Evolutionary conservation across 352 stramenopile genomes (phyloP).

Genomic region (Phytophthora cajani): DNA sequence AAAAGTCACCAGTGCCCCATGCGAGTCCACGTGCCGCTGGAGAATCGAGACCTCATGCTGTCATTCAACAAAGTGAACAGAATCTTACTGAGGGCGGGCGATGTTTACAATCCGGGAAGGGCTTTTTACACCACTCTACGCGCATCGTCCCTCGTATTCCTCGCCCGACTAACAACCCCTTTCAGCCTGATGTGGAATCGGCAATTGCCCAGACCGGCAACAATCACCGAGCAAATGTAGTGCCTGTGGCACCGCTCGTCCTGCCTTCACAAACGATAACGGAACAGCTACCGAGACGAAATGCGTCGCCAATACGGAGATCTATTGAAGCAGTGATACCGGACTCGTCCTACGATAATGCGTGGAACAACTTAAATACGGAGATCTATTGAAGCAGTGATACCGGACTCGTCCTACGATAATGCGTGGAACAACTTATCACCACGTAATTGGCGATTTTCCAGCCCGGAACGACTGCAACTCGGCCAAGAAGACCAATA

Average conservation of each 20-base stretch:
- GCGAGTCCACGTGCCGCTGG: slow-evolving; percentile 3
- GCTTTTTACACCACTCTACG: slow-evolving; percentile 16
- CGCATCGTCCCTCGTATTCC: slow-evolving; percentile 2
- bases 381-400: not conserved
- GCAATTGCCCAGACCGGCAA: not conserved
- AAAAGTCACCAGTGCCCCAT: slow-evolving; percentile 6
- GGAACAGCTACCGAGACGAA: not conserved
- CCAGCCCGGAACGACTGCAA: not conserved
- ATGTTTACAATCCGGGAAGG: slow-evolving; percentile 56
- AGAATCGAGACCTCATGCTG: slow-evolving; percentile 43
- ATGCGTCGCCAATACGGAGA: not conserved
- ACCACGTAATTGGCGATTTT: not conserved
- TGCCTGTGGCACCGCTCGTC: not conserved
- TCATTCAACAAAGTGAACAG: slow-evolving; percentile 15
- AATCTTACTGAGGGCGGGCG: slow-evolving; percentile 38
- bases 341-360: not conserved
- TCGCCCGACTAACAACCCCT: slow-evolving; percentile 13
- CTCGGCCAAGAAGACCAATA: slow-evolving; percentile 1
- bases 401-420: not conserved
- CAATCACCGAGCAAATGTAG: not conserved
- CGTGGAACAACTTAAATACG: not conserved
- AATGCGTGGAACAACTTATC: not conserved
- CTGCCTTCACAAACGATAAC: not conserved
- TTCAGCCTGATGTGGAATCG: not conserved
- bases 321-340: not conserved